Conservation (phyloP, 2,329 filamentous ascomycete genomes). For the Fusarium annulatum region DNA sequence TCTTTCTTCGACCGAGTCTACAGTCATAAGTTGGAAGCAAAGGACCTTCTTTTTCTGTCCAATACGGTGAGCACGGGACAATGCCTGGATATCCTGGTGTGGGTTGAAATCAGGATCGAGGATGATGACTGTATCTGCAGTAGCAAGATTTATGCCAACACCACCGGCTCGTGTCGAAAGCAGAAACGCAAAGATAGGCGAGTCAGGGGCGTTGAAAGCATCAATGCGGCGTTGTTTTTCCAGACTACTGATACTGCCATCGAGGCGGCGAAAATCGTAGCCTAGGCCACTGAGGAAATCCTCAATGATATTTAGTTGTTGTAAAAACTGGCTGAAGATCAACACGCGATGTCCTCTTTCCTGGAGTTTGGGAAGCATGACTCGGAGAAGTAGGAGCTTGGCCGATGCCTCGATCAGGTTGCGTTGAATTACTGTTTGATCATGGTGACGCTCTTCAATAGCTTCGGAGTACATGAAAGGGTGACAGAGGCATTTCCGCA, state of each 20-base stretch:
- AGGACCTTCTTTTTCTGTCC: slow-evolving; percentile 96
- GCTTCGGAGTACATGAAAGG: slow-evolving; percentile 93
- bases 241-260: slow-evolving; percentile 82
- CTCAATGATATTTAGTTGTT: slow-evolving; percentile 88
- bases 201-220: slow-evolving; percentile 87
- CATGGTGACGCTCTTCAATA: slow-evolving; percentile 83
- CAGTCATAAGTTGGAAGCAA: slow-evolving; percentile 94
- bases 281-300: slow-evolving; percentile 86
- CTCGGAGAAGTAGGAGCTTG: slow-evolving; percentile 84
- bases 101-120: slow-evolving; percentile 98
- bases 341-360: slow-evolving; percentile 89
- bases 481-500: slow-evolving; percentile 94
- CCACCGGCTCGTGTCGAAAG: slow-evolving; percentile 94
- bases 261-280: slow-evolving; percentile 80
- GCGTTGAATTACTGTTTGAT: slow-evolving; percentile 71
- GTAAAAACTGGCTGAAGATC: slow-evolving; percentile 95
- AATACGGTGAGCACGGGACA: slow-evolving; percentile 94
- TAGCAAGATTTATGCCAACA: slow-evolving; percentile 96
- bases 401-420: slow-evolving; percentile 92
- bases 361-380: slow-evolving; percentile 88
- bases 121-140: slow-evolving; percentile 97
- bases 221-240: slow-evolving; percentile 97
- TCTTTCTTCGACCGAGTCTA: slow-evolving; percentile 89
- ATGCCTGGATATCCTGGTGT: slow-evolving; percentile 95
- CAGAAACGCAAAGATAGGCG: slow-evolving; percentile 87